A percentile compares a stretch with the other conserved stretches of the same genome.
Conservation (phyloP, 2,329 filamentous ascomycete genomes). For the Fulvia fulva region DNA sequence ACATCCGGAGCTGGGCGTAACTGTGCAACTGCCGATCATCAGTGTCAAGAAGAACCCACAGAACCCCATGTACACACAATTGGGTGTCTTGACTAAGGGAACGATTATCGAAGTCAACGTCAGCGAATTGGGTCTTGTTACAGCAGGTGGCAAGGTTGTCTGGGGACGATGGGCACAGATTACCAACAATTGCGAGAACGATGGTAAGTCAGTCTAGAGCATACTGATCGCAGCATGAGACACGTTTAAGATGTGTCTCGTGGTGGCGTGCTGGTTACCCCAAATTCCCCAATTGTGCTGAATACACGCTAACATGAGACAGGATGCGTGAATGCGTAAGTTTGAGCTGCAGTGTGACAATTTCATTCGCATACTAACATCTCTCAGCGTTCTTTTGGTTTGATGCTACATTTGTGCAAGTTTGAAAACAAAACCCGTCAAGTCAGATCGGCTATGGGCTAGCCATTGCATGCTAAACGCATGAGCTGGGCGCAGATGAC, state of each 20-base stretch:
- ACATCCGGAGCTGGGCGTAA: conserved; percentile 77
- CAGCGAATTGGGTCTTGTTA: conserved; percentile 83
- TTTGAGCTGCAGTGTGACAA: neutral
- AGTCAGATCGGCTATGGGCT: neutral
- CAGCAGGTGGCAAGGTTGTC: conserved; percentile 85
- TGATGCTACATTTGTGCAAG: conserved; percentile 1
- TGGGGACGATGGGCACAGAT: conserved; percentile 84
- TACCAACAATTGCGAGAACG: conserved; percentile 57
- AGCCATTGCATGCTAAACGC: too few species aligned
- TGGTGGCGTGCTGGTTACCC: too few species aligned
- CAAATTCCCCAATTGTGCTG: neutral
- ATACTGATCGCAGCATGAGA: too few species aligned
- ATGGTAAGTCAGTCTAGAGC: conserved; percentile 39
- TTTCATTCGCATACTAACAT: neutral
- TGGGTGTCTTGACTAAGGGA: conserved; percentile 84
- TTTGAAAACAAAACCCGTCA: neutral
- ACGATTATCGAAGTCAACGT: conserved; percentile 91
- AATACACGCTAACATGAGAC: neutral
- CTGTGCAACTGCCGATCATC: conserved; percentile 69
- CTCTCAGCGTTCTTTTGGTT: conserved; percentile 14
- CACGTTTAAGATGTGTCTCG: too few species aligned
- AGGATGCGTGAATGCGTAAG: conserved; percentile 6
- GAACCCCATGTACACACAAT: conserved; percentile 85
- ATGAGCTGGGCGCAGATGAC: too few species aligned
- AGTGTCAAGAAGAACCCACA: conserved; percentile 79